Base-by-base conservation (phyloP, 169 alveolate genomes). In the Plasmodium gallinaceum region DNA sequence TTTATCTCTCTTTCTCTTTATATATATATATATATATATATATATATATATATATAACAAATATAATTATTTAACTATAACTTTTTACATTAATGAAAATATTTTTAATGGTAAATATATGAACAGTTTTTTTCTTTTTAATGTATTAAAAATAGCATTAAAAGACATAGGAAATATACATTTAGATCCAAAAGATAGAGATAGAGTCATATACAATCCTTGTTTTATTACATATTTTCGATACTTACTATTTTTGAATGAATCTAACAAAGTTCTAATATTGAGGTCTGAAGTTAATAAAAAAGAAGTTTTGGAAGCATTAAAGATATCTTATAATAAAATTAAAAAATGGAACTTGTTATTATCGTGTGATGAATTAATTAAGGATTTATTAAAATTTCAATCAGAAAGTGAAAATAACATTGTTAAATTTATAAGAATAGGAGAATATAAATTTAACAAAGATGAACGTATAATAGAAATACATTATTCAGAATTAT, bases 171-270 rank as follows among this genome's bases (percentile, higher is more conserved):
- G 88, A 7, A 76, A 76, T 64, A 76, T 76, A 7, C 88, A 76
- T 71, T 68, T 76, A 42, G 88, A 76, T 24, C 88, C 88, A 51
- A 76, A 76, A 58, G 88, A 76, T 66, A 76, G 88, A 48, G 88
- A 76, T 46, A 26, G 88, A 45, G 62, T 62, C 10, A 76, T 76
- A 62, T 76, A 76, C 54, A 76, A 76, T 62, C 88, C 88, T 24
- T 76, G 88, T 64, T 65, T 76, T 20, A 76, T 76, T 37, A 76
- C 88, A 18, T 76, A 76, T 51, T 76, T 76, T 68, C 88, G 88
- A 12, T 76, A 76, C 32, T 58, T 76, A 16, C 58, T 76, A 26
- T 76, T 76, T 68, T 7, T 76, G 45, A 62, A 76, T 57, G 76
- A 64, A 62, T 76, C 88, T 18, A 76, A 76, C 37, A 76, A 76